phyloP scores from a whole-genome alignment of 305 asterid species.

The Fraxinus albicans region DNA sequence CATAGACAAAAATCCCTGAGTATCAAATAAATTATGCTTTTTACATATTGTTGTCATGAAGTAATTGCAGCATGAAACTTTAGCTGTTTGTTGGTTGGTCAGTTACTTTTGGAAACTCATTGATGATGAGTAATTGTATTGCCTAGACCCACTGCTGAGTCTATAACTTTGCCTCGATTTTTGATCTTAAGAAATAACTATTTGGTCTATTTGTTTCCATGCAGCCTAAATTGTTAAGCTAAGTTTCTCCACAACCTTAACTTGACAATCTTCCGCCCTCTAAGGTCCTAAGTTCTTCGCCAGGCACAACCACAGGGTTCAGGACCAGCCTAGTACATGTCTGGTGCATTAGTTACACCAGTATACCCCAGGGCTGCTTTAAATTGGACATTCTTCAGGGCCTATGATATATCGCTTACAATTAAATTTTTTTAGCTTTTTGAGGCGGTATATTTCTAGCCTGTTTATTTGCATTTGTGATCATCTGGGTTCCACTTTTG shows the following conservation, averaged over 20 bases:
- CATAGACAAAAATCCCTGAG: neutral
- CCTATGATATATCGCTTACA: neutral
- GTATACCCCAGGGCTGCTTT: neutral
- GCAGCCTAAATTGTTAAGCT: neutral
- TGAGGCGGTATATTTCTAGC: neutral
- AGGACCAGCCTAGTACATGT: neutral
- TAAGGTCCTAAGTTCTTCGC: neutral
- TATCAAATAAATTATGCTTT: neutral
- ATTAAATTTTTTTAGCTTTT: neutral
- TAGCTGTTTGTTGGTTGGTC: neutral
- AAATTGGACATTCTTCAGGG: neutral
- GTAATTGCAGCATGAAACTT: neutral
- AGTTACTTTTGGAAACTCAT: neutral
- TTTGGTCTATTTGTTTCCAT: neutral
- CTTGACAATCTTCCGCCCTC: neutral
- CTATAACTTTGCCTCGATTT: neutral
- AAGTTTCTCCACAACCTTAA: neutral
- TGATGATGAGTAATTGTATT: neutral
- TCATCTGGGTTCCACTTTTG: neutral
- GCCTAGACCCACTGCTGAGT: neutral
- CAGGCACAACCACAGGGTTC: neutral
- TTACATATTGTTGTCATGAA: neutral
- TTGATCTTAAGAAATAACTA: neutral
- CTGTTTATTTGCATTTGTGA: neutral
- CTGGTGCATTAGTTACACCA: neutral